Evolutionary conservation across 2,329 filamentous ascomycete species (phyloP).

Genomic region (Neurospora crassa): DNA sequence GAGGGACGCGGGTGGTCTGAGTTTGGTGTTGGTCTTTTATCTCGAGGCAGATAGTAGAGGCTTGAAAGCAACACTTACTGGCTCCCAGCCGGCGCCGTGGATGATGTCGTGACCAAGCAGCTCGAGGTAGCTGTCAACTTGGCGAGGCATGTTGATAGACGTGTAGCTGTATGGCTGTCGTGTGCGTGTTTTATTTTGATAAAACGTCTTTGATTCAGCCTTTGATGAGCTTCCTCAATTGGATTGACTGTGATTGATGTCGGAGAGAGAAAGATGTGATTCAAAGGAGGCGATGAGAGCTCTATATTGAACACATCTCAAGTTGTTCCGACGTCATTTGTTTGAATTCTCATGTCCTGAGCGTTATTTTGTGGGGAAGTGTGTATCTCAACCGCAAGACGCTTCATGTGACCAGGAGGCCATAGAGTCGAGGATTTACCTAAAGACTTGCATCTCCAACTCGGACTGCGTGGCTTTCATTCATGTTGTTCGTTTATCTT

Average conservation of each 20-base stretch:
- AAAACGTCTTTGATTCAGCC: neutral
- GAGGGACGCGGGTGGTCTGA: constrained; percentile 27
- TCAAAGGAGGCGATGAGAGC: neutral
- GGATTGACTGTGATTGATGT: neutral
- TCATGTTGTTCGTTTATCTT: neutral
- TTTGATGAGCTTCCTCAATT: neutral
- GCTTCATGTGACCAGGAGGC: neutral
- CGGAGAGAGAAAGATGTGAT: neutral
- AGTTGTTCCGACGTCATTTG: constrained; percentile 1
- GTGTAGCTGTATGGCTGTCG: constrained; percentile 3
- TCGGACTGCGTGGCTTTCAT: neutral
- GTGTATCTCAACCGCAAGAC: neutral
- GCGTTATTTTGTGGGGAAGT: neutral
- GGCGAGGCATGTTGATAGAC: constrained; percentile 35
- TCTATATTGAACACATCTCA: constrained; percentile 1
- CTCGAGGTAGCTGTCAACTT: constrained; percentile 36
- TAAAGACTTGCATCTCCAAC: neutral
- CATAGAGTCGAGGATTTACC: neutral
- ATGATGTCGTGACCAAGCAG: constrained; percentile 29
- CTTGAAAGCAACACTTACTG: constrained; percentile 22
- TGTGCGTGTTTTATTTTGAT: neutral
- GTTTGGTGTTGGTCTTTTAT: neutral
- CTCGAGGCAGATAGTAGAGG: neutral
- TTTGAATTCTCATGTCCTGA: neutral
- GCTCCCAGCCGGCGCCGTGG: constrained; percentile 32